Base-by-base conservation (phyloP, 148 eudicot genomes). In the Persicaria tinctoria region DNA sequence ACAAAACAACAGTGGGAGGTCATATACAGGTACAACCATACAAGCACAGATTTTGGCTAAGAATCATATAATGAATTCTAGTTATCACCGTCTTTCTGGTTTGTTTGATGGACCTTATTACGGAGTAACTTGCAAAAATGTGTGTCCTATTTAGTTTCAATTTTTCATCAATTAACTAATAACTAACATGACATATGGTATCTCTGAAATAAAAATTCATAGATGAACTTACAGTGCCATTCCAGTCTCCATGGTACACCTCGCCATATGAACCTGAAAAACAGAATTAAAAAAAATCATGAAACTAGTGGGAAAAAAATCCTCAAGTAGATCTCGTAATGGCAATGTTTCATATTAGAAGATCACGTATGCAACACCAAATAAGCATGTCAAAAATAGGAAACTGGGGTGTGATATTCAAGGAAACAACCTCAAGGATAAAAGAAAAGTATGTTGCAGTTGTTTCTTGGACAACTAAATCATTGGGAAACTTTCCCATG, bases 181-280 rank as follows among this genome's bases (percentile, higher is more conserved):
- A 38, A 63, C 54, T 63, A 11, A 38, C 69, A 63, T 63, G 41
- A 9, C 23, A 60, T 56, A 60, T 8, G 66, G 13, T 38, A 38
- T 13, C 53, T 74, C 14, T 20, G 78, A 51, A 32, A 78, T 49
- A 20, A 78, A 8, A 80, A 71, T 8, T 50, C 12, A 46, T 13
- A 47, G 16, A 16, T 9, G 49, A 75, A 89, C 97, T 87, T 83
- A 95, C 99, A 49, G 99, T 95, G 77, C 92, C 92, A 85, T 92
- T 92, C 99, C 99, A 95, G 68, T 95, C 99, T 76, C 89, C 93
- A 50, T 82, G 97, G 71, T 90, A 92, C 75, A 95, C 99, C 87
- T 95, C 99, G 10, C 99, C 99, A 84, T 78, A 92, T 77, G 99
- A 95, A 66, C 99, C 99, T 95, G 91, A 20, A 9, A 4, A 69